These are phyloP conservation scores for Solanum chmielewskii DNA, from an alignment of 257 asterid species.

Conservation along the genomic window DNA sequence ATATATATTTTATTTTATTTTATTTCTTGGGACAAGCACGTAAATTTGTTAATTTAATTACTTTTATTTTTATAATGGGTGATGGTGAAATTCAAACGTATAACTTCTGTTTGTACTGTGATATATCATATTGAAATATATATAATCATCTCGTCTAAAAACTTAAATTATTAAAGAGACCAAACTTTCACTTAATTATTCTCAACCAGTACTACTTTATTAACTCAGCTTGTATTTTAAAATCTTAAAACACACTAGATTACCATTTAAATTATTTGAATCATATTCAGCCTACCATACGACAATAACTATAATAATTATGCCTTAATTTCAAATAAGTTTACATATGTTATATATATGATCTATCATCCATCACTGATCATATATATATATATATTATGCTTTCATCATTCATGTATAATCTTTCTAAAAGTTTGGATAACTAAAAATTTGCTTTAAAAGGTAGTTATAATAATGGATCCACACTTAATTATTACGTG, in stretches of 20 bases:
- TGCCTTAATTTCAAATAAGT: background rate
- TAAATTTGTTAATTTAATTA: too few species aligned
- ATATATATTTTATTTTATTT: too few species aligned
- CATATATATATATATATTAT: background rate
- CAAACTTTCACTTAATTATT: background rate
- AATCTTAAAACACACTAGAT: background rate
- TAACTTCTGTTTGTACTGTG: background rate
- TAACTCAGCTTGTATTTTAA: background rate
- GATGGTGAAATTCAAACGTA: too few species aligned
- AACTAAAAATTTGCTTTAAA: constrained; percentile 1
- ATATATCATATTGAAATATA: background rate
- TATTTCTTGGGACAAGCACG: too few species aligned
- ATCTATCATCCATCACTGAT: background rate
- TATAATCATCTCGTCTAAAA: background rate
- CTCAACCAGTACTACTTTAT: background rate
- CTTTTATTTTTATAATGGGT: too few species aligned
- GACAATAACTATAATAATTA: background rate
- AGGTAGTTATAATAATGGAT: background rate
- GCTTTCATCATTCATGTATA: constrained; percentile 10
- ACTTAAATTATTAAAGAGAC: background rate
- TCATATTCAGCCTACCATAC: background rate
- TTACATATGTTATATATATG: background rate
- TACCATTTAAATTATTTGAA: background rate
- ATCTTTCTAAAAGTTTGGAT: constrained; percentile 33
- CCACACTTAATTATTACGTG: constrained; percentile 7